Conservation (phyloP, 2,329 filamentous ascomycete genomes). For the Aspergillus terreus region DNA sequence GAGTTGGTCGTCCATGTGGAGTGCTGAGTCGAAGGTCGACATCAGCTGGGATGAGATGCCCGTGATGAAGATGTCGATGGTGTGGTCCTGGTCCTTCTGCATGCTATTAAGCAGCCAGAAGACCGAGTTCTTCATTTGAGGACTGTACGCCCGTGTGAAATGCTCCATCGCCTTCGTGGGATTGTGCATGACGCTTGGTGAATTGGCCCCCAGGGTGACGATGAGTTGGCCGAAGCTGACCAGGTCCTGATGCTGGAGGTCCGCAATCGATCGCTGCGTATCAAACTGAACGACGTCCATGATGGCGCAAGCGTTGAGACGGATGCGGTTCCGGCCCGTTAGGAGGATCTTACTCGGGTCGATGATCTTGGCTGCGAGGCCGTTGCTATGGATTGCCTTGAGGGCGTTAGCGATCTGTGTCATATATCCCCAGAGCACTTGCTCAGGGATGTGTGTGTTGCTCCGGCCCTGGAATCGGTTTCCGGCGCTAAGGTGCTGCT, state of each 20-base stretch:
- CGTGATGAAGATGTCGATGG: slow-evolving; percentile 71
- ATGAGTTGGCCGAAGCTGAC: slow-evolving; percentile 79
- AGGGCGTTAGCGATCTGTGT: slow-evolving; percentile 87
- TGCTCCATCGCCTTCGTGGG: slow-evolving; percentile 70
- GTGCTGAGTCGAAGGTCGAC: slow-evolving; percentile 68
- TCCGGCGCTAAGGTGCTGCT: slow-evolving; percentile 59
- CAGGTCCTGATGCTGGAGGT: slow-evolving; percentile 86
- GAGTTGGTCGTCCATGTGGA: slow-evolving; percentile 75
- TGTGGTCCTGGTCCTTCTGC: slow-evolving; percentile 60
- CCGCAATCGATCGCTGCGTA: slow-evolving; percentile 60
- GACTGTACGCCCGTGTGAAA: slow-evolving; percentile 71
- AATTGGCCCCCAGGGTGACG: slow-evolving; percentile 74
- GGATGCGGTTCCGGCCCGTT: slow-evolving; percentile 84
- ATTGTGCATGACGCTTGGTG: slow-evolving; percentile 56
- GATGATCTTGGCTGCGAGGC: slow-evolving; percentile 80
- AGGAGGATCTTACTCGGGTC: slow-evolving; percentile 85
- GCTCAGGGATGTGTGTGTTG: slow-evolving; percentile 60
- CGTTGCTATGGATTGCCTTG: slow-evolving; percentile 75
- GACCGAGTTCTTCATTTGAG: slow-evolving; percentile 73
- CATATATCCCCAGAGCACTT: slow-evolving; percentile 84
- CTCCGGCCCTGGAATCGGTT: slow-evolving; percentile 41
- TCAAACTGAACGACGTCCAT: slow-evolving; percentile 87
- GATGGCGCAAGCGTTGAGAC: slow-evolving; percentile 82
- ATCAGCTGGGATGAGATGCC: slow-evolving; percentile 76
- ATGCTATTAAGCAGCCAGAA: slow-evolving; percentile 74